Base-by-base conservation (phyloP, 306 rosid species). In the Begonia fuchsioides region DNA sequence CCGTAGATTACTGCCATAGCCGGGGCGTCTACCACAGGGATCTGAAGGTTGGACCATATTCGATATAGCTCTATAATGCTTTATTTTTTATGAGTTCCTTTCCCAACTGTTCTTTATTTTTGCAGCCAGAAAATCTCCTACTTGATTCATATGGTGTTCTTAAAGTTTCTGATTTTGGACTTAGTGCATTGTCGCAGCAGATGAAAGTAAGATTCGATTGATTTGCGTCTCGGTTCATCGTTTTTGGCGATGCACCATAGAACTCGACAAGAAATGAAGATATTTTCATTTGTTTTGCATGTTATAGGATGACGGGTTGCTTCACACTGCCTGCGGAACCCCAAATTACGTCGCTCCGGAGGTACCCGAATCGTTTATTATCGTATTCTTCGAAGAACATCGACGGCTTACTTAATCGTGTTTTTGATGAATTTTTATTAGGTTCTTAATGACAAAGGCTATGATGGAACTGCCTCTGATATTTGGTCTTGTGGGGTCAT, bases 281-380 rank as follows among this genome's bases (percentile, higher is more conserved):
- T 26, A 26, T n/a, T n/a, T n/a, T n/a, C n/a, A 2, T 10, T 41
- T 4, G 10, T 49, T 51, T 2, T 7, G n/a, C 13, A 54, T 47
- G 45, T 50, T 61, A 53, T 77, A 90, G 96, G 95, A 71, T 52
- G 82, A 82, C 72, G 96, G 82, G 52, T 76, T 90, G 56, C 96
- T 90, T 49, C 98, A 81, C 68, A 90, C 98, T 41, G 94, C 98
- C 43, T 90, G 98, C 61, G 98, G 98, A 66, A 90, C 98, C 15
- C 98, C 98, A 17, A 90, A 85, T 71, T 90, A 90, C 64, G 98
- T 90, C 64, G 98, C 98, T 64, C 98, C 98, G 9, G 98, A 88
- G 97, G 97, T 81, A 70, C 43, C 38, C 35, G 3, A 53, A 32
- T 45, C 3, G 17, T 51, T 38, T 32, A 18, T n/a, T 45, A 62